Percentiles rank a stretch among this genome's conserved stretches.
Evolutionary conservation across 1,284 basidiomycete species (phyloP).

Genomic region (Cutaneotrichosporon spelunceum): DNA sequence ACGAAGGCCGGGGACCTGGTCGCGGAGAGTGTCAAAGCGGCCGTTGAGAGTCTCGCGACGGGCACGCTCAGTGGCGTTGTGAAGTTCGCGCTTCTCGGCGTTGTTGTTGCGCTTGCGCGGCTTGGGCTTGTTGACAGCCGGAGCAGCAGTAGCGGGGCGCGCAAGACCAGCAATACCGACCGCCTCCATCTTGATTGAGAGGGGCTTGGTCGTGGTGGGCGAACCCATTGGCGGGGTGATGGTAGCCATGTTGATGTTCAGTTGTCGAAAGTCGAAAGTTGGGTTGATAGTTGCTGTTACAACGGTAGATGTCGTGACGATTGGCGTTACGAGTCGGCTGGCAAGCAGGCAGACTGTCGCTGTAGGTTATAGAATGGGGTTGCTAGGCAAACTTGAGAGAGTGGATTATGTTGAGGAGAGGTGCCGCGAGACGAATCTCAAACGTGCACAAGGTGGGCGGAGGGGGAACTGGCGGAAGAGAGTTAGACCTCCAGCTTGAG

Average conservation of each 20-base stretch:
- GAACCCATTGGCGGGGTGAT: constrained; percentile 37
- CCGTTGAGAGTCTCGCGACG: constrained; percentile 86
- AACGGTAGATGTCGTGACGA: constrained; percentile 3
- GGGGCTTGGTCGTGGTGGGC: constrained; percentile 18
- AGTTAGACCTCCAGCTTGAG: constrained; percentile 43
- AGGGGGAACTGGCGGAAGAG: constrained; percentile 21
- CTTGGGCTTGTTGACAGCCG: constrained; percentile 78
- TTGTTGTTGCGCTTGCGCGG: constrained; percentile 74
- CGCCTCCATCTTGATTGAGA: constrained; percentile 5
- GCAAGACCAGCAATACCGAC: constrained; percentile 23
- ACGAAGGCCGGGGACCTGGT: constrained; percentile 80
- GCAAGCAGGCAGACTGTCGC: background rate
- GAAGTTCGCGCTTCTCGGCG: constrained; percentile 85
- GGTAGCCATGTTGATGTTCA: background rate
- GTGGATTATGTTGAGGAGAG: constrained; percentile 26
- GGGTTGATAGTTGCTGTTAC: background rate
- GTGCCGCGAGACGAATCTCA: constrained; percentile 51
- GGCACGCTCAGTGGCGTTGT: constrained; percentile 91
- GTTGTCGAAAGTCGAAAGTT: background rate
- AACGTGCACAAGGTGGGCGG: constrained; percentile 52
- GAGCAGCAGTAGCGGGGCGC: constrained; percentile 31
- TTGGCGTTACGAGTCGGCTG: constrained; percentile 1
- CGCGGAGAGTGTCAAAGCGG: constrained; percentile 80
- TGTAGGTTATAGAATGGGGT: constrained; percentile 1
- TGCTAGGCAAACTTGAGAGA: constrained; percentile 3